Percentiles rank a stretch among this genome's conserved stretches.
These are phyloP conservation scores for Sugiyamaella smithiae DNA, from an alignment of 805 yeast genomes.

Conservation along the genomic window DNA sequence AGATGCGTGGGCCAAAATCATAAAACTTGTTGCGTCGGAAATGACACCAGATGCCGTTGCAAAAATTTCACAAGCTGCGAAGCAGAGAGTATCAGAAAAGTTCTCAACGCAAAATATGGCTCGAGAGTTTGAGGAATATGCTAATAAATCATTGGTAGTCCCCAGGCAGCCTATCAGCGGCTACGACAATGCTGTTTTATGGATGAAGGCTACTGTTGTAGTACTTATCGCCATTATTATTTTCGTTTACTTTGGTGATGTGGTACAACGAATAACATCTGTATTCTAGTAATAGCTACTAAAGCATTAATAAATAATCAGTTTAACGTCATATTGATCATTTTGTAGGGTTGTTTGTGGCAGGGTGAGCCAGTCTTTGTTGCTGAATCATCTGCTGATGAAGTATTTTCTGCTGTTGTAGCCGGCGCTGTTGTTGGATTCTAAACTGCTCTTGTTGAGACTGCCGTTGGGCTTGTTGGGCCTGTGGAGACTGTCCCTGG, in stretches of 20 bases:
- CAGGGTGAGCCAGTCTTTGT: slow-evolving; percentile 1
- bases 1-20: slow-evolving; percentile 36
- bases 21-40: slow-evolving; percentile 29
- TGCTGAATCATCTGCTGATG: slow-evolving; percentile 1
- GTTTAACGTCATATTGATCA: background rate
- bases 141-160: slow-evolving; percentile 5
- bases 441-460: background rate
- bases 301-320: background rate
- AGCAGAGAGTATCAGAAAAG: slow-evolving; percentile 28
- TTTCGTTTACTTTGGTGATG: background rate
- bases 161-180: slow-evolving; percentile 10
- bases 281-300: too few species aligned
- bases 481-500: background rate
- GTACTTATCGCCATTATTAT: slow-evolving; percentile 3
- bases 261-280: too few species aligned
- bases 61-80: slow-evolving; percentile 34
- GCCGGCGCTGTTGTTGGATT: slow-evolving; percentile 6
- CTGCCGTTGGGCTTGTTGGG: background rate
- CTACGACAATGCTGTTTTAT: background rate
- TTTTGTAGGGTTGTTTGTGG: background rate
- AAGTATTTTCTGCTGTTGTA: background rate
- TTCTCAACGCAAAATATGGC: slow-evolving; percentile 36
- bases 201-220: slow-evolving; percentile 6
- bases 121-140: slow-evolving; percentile 26
- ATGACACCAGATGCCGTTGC: slow-evolving; percentile 22